A percentile compares a stretch with the other conserved stretches of the same genome.
phyloP scores from a whole-genome alignment of 2,329 filamentous ascomycete genomes.

The Diaporthe sp. region DNA sequence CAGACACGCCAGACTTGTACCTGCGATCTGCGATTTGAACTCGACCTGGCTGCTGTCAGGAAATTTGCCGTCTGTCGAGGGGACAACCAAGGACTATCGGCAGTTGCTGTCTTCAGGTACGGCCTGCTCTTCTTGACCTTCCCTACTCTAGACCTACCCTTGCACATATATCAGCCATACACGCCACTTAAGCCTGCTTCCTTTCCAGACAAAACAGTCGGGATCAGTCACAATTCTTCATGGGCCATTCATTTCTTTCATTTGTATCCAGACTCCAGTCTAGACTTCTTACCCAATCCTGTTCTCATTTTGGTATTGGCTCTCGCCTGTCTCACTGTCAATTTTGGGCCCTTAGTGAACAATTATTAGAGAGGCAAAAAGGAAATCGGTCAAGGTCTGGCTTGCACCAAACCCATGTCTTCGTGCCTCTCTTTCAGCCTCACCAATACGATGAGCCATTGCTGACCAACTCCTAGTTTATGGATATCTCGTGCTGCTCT shows the following conservation, averaged over 20 bases:
- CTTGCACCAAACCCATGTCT: conserved; percentile 24
- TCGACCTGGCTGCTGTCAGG: conserved; percentile 37
- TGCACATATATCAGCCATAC: conserved; percentile 49
- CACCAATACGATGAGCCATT: conserved; percentile 19
- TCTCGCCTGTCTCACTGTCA: conserved; percentile 35
- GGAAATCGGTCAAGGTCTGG: conserved; percentile 14
- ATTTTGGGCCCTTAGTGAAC: conserved; percentile 28
- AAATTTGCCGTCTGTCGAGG: conserved; percentile 35
- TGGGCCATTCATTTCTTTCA: conserved; percentile 26
- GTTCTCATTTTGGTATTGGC: conserved; percentile 19
- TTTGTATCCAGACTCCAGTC: conserved; percentile 10
- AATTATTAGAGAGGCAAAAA: neutral
- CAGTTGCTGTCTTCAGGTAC: conserved; percentile 40
- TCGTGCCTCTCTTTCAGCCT: conserved; percentile 34
- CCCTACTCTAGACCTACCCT: conserved; percentile 46
- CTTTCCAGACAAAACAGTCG: conserved; percentile 28
- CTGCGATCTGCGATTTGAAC: conserved; percentile 31
- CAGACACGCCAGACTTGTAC: conserved; percentile 38
- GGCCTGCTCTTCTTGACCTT: conserved; percentile 25
- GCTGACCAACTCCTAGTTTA: conserved; percentile 21
- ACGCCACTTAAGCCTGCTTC: conserved; percentile 35
- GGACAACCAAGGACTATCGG: conserved; percentile 34
- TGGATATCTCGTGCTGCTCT: conserved; percentile 17
- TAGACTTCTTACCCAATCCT: neutral
- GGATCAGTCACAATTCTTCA: conserved; percentile 29